phyloP scores from a whole-genome alignment of 176 grass and related monocot species.

The Poa annua region DNA sequence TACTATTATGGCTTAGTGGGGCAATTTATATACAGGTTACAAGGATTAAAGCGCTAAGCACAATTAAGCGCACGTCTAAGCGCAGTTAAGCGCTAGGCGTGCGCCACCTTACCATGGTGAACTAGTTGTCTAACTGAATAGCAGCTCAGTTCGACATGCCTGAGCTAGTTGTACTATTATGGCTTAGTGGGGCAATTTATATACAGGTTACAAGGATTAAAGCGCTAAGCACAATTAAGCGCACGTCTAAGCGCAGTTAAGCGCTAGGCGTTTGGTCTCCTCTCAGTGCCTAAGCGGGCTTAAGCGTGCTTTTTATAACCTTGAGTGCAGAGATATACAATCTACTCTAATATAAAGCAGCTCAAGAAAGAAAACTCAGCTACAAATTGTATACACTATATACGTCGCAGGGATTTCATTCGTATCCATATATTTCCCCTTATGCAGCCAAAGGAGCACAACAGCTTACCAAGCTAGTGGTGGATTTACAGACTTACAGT shows the following conservation, averaged over 20 bases:
- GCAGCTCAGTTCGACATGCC: not conserved
- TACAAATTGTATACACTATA: conserved; percentile 21
- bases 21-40: not conserved
- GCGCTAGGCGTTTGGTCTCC: no score
- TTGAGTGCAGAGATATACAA: no score
- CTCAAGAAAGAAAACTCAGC: conserved; percentile 28
- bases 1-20: not conserved
- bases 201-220: not conserved
- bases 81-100: no score
- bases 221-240: no score
- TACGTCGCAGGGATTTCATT: conserved; percentile 8
- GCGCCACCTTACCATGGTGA: conserved; percentile 16
- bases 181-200: not conserved
- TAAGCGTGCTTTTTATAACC: no score
- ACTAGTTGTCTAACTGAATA: conserved; percentile 12
- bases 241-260: no score
- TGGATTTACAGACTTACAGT: no score
- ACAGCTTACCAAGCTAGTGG: not conserved
- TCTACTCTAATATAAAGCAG: conserved; percentile 10
- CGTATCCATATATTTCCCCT: not conserved
- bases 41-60: conserved; percentile 12
- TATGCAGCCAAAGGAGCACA: not conserved
- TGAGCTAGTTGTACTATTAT: conserved; percentile 1
- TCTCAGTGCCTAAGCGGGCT: no score
- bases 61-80: no score